Base-by-base conservation (phyloP, 495 filamentous ascomycete species). In the Talaromyces trachyspermus region DNA sequence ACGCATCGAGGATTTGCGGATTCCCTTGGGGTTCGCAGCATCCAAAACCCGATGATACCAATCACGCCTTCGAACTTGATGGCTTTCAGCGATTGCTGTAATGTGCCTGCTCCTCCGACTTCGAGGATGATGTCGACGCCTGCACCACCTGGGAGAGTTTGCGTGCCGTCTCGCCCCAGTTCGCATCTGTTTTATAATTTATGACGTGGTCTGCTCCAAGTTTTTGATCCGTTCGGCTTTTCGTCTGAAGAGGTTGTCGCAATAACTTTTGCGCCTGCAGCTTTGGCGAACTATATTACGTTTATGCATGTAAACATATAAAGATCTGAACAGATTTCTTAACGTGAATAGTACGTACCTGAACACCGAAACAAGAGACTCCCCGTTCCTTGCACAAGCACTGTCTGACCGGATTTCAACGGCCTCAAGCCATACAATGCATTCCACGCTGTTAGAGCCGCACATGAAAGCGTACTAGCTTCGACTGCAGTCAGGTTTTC, bases 311-410 rank as follows among this genome's bases (percentile, higher is more conserved):
- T n/a, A n/a, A n/a, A n/a, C n/a, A n/a, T n/a, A n/a, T n/a, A n/a
- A n/a, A n/a, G n/a, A n/a, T n/a, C n/a, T n/a, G n/a, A n/a, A n/a
- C n/a, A n/a, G n/a, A n/a, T n/a, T n/a, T n/a, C n/a, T n/a, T n/a
- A n/a, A n/a, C n/a, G n/a, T n/a, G n/a, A n/a, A n/a, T n/a, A n/a
- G n/a, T 19, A 59, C 70, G 23, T 61, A 83, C 79, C 76, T 84
- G 84, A 43, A 91, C 51, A 12, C 73, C 85, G 55, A 92, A 91
- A 9, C 89, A 75, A 50, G 77, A 83, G 9, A 95, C 87, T 50
- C 88, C 87, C 2, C 88, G 86, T 90, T 22, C 88, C 88, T 56
- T 90, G 85, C 3, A 85, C 84, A 17, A 95, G 61, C 1, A 95
- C 85, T 3, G 63, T 70, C 43, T 91, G 70, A 1, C 87, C 88